Conservation (phyloP, 2,329 filamentous ascomycete species). For the Truncatella angustata region DNA sequence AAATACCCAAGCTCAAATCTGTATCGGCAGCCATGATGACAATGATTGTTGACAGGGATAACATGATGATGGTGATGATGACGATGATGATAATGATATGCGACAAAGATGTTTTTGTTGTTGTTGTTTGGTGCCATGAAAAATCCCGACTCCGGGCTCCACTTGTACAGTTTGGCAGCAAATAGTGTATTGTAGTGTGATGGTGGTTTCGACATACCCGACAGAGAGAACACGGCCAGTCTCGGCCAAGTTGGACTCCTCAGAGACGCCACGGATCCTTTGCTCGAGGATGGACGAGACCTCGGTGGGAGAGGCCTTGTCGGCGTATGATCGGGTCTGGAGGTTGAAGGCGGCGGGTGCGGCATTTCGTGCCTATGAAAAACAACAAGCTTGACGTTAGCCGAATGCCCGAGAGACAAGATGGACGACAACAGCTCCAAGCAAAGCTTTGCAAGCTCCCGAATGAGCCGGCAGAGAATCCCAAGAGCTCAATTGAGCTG, state of each 20-base stretch:
- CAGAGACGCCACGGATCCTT: slow-evolving; percentile 96
- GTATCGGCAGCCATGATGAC: not conserved
- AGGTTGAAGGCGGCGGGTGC: slow-evolving; percentile 75
- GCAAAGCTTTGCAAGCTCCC: slow-evolving; percentile 37
- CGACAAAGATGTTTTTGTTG: not conserved
- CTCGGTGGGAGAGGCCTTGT: slow-evolving; percentile 96
- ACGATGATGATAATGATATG: not conserved
- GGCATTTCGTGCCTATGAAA: slow-evolving; percentile 76
- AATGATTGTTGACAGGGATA: too few relatives aligned
- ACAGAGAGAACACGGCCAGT: slow-evolving; percentile 98
- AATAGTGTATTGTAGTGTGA: slow-evolving; percentile 12
- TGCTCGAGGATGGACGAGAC: slow-evolving; percentile 99
- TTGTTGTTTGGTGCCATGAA: slow-evolving; percentile 11
- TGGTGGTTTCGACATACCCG: slow-evolving; percentile 95
- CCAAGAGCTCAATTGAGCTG: slow-evolving; percentile 40
- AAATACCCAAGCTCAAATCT: not conserved
- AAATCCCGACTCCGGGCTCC: slow-evolving; percentile 22
- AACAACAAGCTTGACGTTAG: slow-evolving; percentile 40
- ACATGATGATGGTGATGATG: slow-evolving; percentile 16
- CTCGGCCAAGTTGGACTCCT: slow-evolving; percentile 95
- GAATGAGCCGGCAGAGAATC: slow-evolving; percentile 21
- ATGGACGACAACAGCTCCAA: slow-evolving; percentile 28
- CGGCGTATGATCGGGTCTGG: slow-evolving; percentile 84
- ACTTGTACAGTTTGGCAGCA: slow-evolving; percentile 13
- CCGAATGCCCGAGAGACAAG: slow-evolving; percentile 9